Evolutionary conservation across 176 grass and related monocot genomes (phyloP), one percentile per base, ranked within the genome.

Genomic region (Carex kokanica): DNA sequence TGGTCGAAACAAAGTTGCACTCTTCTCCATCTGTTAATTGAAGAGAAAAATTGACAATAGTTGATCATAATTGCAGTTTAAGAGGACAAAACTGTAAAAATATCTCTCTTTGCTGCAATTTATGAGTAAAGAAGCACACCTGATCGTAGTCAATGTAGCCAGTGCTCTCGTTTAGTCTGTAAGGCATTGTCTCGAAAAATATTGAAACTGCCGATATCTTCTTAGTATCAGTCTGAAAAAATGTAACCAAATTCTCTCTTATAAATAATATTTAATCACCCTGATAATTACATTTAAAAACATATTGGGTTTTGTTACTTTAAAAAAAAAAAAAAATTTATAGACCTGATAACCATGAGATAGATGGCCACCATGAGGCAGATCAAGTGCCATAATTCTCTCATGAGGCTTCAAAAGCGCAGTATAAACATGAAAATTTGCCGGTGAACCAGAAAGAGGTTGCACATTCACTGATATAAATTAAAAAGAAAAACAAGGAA

Each of bases 181-280:
- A 99, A 23, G 97, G 97, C 93, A 99, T 99, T 85, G 97, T 99
- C 86, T 99, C 97, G 69, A 99, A 99, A 86, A 99, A 99, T 80
- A 99, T 99, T 0, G 97, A 99, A 78, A 93, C 92, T 60, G 93
- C 97, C 20, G 97, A 99, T 38, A 99, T 99, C 88, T 99, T 99
- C 91, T 99, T 99, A 66, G 97, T 99, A 85, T 99, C 97, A 78
- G 97, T 99, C 97, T 99, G 91, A 62, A 88, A 86, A 86, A 86
- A 64, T 82, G 60, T 25, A 82, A 70, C 79, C 0, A 66, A 82
- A n/a, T 60, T 80, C 18, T 60, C 11, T 40, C 12, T 60, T 80
- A 40, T 61, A 38, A 62, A n/a, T 43, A 60, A 21, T 61, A n/a
- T 13, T n/a, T 60, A 80, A 80, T 61, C 13, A 43, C 4, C 29